Conservation (phyloP, 208 protist genomes). For the Herpetomonas tarakana region DNA sequence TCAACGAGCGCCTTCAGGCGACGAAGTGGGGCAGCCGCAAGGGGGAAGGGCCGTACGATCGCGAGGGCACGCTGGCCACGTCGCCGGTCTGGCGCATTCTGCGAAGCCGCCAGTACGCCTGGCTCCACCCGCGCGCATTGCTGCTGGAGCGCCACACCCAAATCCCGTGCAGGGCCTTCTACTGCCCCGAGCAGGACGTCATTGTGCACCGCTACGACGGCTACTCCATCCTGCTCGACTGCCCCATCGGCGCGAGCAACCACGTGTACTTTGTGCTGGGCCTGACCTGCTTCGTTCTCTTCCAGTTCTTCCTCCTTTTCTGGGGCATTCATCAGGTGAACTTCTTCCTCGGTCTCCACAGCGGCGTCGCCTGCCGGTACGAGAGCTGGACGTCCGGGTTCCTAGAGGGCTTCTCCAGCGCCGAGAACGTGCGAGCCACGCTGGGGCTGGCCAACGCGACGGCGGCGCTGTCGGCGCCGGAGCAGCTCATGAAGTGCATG, state of each 20-base stretch:
- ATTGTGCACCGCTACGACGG: conserved; percentile 68
- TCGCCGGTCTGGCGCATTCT: conserved; percentile 69
- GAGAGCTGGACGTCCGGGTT: conserved; percentile 24
- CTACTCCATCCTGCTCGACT: conserved; percentile 67
- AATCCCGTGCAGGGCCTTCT: conserved; percentile 71
- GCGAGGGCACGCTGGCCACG: conserved; percentile 25
- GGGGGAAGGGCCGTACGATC: conserved; percentile 6
- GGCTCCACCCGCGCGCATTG: conserved; percentile 65
- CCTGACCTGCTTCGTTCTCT: conserved; percentile 39
- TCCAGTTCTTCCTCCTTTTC: conserved; percentile 42
- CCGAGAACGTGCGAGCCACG: conserved; percentile 11
- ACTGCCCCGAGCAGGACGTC: conserved; percentile 70
- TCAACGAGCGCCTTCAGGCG: background rate
- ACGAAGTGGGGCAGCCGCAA: background rate
- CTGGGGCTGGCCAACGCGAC: conserved; percentile 1
- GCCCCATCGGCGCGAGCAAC: conserved; percentile 61
- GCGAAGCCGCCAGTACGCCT: conserved; percentile 38
- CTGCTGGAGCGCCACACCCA: conserved; percentile 51
- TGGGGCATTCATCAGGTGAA: conserved; percentile 46
- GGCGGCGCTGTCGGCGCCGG: background rate
- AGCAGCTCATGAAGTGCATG: background rate
- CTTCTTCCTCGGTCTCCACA: conserved; percentile 13
- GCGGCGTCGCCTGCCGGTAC: background rate
- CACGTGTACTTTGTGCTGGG: conserved; percentile 56
- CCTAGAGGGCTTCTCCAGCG: conserved; percentile 19